A percentile compares a stretch with the other conserved stretches of the same genome.
These are phyloP conservation scores for Naumovozyma castellii DNA, from an alignment of 805 yeast species.

Conservation along the genomic window DNA sequence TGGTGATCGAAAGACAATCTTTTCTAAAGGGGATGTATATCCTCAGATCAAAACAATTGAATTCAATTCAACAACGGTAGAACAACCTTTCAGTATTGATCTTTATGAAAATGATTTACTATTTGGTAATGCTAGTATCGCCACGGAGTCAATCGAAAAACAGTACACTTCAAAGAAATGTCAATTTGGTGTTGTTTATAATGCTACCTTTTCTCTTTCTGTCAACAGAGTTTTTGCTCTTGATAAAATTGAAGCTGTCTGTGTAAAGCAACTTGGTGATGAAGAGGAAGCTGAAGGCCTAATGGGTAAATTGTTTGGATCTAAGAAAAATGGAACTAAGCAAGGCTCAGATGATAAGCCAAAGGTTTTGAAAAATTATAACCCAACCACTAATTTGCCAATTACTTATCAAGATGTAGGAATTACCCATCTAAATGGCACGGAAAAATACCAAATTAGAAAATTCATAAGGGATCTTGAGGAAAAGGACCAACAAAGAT, in stretches of 20 bases:
- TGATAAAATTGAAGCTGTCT: conserved; percentile 36
- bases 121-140: conserved; percentile 11
- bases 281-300: neutral
- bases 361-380: neutral
- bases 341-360: neutral
- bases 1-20: conserved; percentile 30
- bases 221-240: conserved; percentile 43
- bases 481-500: conserved; percentile 36
- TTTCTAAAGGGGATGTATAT: conserved; percentile 38
- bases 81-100: conserved; percentile 30
- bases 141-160: conserved; percentile 22
- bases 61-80: conserved; percentile 32
- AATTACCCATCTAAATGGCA: conserved; percentile 41
- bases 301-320: neutral
- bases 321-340: neutral
- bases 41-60: conserved; percentile 22
- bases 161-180: conserved; percentile 32
- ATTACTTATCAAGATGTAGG: conserved; percentile 26
- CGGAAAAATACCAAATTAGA: conserved; percentile 38
- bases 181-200: conserved; percentile 28
- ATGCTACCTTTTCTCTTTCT: conserved; percentile 38
- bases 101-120: conserved; percentile 22
- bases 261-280: conserved; percentile 29
- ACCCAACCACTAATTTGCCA: neutral
- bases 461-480: conserved; percentile 45